Evolutionary conservation across 768 basidiomycete genomes (phyloP).

Genomic region (Galerina marginata): DNA sequence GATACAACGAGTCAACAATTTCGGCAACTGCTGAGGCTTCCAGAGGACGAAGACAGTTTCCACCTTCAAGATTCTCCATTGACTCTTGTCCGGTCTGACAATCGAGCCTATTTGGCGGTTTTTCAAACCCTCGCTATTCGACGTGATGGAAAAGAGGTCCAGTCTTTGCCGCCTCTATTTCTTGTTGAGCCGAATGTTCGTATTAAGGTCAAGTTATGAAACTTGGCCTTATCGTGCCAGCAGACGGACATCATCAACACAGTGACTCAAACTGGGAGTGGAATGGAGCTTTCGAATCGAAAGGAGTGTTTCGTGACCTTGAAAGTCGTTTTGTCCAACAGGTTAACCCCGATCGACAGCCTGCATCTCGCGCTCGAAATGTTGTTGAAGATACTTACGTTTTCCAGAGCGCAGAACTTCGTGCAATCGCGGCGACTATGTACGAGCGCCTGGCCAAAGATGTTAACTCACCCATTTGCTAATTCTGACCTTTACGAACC

Average conservation of each 20-base stretch:
- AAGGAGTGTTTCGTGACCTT: not conserved
- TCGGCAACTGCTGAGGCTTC: too few relatives aligned
- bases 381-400: constrained; percentile 10
- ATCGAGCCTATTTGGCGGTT: constrained; percentile 10
- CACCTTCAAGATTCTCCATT: constrained; percentile 12
- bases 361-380: constrained; percentile 1
- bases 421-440: not conserved
- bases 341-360: constrained; percentile 9
- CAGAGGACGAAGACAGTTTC: not conserved
- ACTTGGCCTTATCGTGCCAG: too few relatives aligned
- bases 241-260: too few relatives aligned
- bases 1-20: constrained; percentile 6
- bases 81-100: constrained; percentile 14
- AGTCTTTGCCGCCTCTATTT: too few relatives aligned
- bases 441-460: constrained; percentile 3
- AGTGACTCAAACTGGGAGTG: too few relatives aligned
- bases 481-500: too few relatives aligned
- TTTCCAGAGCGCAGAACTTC: constrained; percentile 3
- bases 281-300: too few relatives aligned
- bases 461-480: not conserved
- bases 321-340: constrained; percentile 11
- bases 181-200: too few relatives aligned
- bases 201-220: too few relatives aligned
- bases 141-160: too few relatives aligned
- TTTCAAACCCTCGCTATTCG: not conserved